Percentiles rank a stretch among this genome's conserved stretches.
Conservation (phyloP, 495 filamentous ascomycete genomes). For the Aspergillus asperescens region DNA sequence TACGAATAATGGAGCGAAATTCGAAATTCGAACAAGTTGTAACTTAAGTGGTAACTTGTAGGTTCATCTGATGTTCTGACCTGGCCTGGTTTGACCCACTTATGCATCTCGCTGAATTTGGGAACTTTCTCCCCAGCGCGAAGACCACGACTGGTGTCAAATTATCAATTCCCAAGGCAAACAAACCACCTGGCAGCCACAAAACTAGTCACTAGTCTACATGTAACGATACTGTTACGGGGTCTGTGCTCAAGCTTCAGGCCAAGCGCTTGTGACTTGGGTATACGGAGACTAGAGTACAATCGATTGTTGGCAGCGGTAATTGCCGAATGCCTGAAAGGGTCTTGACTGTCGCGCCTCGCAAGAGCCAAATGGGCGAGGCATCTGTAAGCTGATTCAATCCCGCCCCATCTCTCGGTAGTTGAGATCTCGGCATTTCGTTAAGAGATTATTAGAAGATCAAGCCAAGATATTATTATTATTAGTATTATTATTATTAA, state of each 20-base stretch:
- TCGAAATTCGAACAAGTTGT: too few relatives aligned
- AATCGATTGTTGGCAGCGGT: background rate
- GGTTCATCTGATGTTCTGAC: background rate
- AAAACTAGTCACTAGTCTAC: background rate
- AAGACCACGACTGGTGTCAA: background rate
- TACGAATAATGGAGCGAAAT: too few relatives aligned
- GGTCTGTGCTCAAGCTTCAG: background rate
- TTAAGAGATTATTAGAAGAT: background rate
- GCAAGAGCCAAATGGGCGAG: too few relatives aligned
- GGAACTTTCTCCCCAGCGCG: background rate
- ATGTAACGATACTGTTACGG: background rate
- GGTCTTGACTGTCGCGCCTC: too few relatives aligned
- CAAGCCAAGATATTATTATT: too few relatives aligned
- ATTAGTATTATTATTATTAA: too few relatives aligned
- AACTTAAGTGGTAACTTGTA: too few relatives aligned
- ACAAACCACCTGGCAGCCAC: conserved; percentile 6
- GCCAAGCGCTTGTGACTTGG: too few relatives aligned
- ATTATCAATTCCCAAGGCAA: background rate
- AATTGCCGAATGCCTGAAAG: background rate
- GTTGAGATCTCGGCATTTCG: background rate
- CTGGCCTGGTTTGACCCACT: background rate
- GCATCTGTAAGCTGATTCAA: too few relatives aligned
- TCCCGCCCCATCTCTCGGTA: background rate
- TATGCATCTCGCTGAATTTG: conserved; percentile 6
- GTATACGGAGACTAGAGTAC: background rate